Evolutionary conservation across 257 asterid species (phyloP), one percentile per base, ranked within the genome.

Genomic region (Craterostigma plantagineum): DNA sequence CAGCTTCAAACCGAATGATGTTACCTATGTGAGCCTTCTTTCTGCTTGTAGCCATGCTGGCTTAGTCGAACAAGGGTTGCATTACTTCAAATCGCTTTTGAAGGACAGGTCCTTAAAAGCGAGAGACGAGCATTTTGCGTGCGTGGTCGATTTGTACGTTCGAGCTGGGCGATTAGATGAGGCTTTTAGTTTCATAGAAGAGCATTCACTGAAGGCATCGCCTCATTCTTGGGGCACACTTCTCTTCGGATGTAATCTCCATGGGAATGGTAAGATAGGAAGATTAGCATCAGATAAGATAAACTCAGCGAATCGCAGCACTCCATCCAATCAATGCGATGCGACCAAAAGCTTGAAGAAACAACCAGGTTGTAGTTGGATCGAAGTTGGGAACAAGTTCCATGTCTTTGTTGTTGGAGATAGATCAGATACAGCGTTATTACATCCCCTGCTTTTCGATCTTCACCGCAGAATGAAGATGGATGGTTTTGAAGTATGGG

Each of bases 291-390:
- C 70, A 8, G 61, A 61, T 0, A 62, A 56, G 15, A 9, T 61
- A 46, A 62, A 61, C 46, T 15, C 45, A 7, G 46, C 38, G 37
- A 63, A 67, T 39, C 47, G 59, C 0, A 67, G 66, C 9, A 38
- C 50, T 37, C 58, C n/a, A n/a, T n/a, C n/a, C n/a, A n/a, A n/a
- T n/a, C n/a, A n/a, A n/a, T n/a, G n/a, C n/a, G n/a, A 68, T 17
- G 48, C 51, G 11, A 47, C 50, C 7, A 76, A 76, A 52, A 58
- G 52, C 47, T 61, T 57, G 68, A 79, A 75, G 67, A 75, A 67
- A 50, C 82, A 75, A 52, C 86, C 92, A 11, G 86, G 82, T 16
- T 71, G 87, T 39, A 72, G 81, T 53, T 76, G 87, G 87, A 66
- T 76, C 59, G 73, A 64, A 55, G 73, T 69, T 38, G 69, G 59